Percentiles rank a stretch among this genome's conserved stretches.
Evolutionary conservation across 2,329 filamentous ascomycete species (phyloP).

Genomic region (Beauveria scarabaeidicola): DNA sequence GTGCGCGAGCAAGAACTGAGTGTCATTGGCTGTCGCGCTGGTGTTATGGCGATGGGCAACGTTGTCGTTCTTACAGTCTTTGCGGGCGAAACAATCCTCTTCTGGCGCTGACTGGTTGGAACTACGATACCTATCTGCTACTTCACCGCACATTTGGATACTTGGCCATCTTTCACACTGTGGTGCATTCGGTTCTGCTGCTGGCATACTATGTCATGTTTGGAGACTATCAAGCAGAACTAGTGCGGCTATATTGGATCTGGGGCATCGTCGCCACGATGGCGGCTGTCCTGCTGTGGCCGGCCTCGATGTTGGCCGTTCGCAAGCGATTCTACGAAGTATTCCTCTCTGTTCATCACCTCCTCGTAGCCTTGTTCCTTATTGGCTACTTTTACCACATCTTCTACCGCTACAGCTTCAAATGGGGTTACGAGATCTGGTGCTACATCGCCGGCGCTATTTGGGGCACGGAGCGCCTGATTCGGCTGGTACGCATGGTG

Average conservation of each 20-base stretch:
- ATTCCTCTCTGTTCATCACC: conserved; percentile 26
- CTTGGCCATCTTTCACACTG: conserved; percentile 74
- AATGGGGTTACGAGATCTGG: conserved; percentile 32
- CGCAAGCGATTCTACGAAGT: conserved; percentile 25
- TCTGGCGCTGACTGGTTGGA: conserved; percentile 28
- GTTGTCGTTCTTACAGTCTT: conserved; percentile 26
- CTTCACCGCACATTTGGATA: conserved; percentile 39
- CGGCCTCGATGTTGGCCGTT: conserved; percentile 20
- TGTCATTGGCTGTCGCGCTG: conserved; percentile 27
- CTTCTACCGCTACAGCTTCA: conserved; percentile 24
- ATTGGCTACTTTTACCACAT: conserved; percentile 29
- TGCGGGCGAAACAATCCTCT: conserved; percentile 28
- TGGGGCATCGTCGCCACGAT: conserved; percentile 27
- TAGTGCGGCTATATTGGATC: conserved; percentile 22
- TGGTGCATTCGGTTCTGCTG: conserved; percentile 33
- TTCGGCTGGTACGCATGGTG: conserved; percentile 20
- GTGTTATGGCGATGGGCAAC: conserved; percentile 26
- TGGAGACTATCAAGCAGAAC: conserved; percentile 19
- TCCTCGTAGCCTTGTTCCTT: conserved; percentile 25
- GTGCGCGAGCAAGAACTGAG: conserved; percentile 21
- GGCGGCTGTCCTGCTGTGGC: conserved; percentile 19
- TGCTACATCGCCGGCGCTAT: conserved; percentile 23
- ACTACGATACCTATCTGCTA: conserved; percentile 26
- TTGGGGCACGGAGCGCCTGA: conserved; percentile 24
- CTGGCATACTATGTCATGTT: conserved; percentile 19